A percentile compares a stretch with the other conserved stretches of the same genome.
Conservation (phyloP, 192 early-diverging fungal species). For the Coemansia sp. region DNA sequence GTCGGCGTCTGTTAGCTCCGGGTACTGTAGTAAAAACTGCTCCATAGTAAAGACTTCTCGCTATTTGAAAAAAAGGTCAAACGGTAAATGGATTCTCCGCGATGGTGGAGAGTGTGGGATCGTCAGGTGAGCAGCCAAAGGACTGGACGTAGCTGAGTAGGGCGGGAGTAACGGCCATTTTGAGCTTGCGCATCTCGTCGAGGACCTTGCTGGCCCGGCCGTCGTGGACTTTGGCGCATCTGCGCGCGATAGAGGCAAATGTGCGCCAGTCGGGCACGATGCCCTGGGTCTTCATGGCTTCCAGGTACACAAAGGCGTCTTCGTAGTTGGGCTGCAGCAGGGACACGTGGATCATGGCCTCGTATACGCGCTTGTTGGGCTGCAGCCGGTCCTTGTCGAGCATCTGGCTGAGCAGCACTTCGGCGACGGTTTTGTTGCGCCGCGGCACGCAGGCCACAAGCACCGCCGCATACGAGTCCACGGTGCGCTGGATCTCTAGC, state of each 20-base stretch:
- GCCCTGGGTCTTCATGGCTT: slow-evolving; percentile 64
- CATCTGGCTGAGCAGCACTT: slow-evolving; percentile 54
- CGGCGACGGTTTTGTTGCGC: slow-evolving; percentile 55
- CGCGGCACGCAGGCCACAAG: slow-evolving; percentile 54
- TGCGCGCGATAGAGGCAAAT: slow-evolving; percentile 56
- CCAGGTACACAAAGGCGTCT: slow-evolving; percentile 71
- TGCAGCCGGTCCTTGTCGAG: slow-evolving; percentile 45
- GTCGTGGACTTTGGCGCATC: slow-evolving; percentile 60
- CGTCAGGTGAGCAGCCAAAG: slow-evolving; percentile 1
- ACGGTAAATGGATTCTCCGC: no score
- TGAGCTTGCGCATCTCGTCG: slow-evolving; percentile 64
- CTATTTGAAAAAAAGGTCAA: no score
- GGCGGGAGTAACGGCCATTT: slow-evolving; percentile 46
- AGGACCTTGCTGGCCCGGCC: slow-evolving; percentile 59
- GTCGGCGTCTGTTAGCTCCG: slow-evolving; percentile 32
- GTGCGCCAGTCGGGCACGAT: slow-evolving; percentile 57
- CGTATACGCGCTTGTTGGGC: slow-evolving; percentile 56
- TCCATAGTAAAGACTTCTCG: no score
- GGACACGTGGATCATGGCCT: slow-evolving; percentile 56
- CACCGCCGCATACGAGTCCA: slow-evolving; percentile 59
- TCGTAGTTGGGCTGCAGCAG: slow-evolving; percentile 64
- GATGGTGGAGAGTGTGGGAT: no score
- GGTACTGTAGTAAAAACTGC: not conserved
- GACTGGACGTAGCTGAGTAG: slow-evolving; percentile 33
- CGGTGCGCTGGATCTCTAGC: slow-evolving; percentile 50